phyloP scores from a whole-genome alignment of 192 early-diverging fungal genomes.

The Rhizophagus prolifer region DNA sequence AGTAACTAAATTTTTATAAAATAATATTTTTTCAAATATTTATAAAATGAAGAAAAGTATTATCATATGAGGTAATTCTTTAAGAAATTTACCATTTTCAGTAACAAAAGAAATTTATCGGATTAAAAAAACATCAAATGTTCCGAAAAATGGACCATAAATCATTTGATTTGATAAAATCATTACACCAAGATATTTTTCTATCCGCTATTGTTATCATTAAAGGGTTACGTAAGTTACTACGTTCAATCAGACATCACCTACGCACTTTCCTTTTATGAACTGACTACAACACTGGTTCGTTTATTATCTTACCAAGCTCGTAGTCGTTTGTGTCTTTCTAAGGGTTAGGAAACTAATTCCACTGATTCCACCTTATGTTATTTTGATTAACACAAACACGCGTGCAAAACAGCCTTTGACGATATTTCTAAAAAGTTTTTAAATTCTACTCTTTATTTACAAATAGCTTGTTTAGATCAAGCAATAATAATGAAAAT shows the following conservation, averaged over 20 bases:
- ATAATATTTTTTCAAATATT: too few relatives aligned
- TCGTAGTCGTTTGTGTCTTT: background rate
- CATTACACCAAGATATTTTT: background rate
- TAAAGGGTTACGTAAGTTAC: background rate
- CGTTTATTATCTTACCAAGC: background rate
- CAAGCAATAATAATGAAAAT: constrained; percentile 28
- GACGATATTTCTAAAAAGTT: constrained; percentile 3
- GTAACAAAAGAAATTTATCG: background rate
- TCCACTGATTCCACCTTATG: constrained; percentile 11
- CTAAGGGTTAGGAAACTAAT: constrained; percentile 28
- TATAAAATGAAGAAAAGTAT: too few relatives aligned
- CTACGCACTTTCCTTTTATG: background rate
- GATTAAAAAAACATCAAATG: background rate
- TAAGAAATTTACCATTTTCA: too few relatives aligned
- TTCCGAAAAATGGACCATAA: background rate
- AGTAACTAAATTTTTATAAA: too few relatives aligned
- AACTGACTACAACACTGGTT: background rate
- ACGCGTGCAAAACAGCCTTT: constrained; percentile 12
- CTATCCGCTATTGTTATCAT: background rate
- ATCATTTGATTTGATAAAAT: background rate
- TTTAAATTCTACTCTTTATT: background rate
- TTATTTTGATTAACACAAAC: background rate
- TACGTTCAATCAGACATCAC: background rate
- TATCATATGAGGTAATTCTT: too few relatives aligned
- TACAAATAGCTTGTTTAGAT: background rate